A percentile compares a stretch with the other conserved stretches of the same genome.
Evolutionary conservation across 2,329 filamentous ascomycete genomes (phyloP).

Genomic region (Hymenoscyphus albidus): DNA sequence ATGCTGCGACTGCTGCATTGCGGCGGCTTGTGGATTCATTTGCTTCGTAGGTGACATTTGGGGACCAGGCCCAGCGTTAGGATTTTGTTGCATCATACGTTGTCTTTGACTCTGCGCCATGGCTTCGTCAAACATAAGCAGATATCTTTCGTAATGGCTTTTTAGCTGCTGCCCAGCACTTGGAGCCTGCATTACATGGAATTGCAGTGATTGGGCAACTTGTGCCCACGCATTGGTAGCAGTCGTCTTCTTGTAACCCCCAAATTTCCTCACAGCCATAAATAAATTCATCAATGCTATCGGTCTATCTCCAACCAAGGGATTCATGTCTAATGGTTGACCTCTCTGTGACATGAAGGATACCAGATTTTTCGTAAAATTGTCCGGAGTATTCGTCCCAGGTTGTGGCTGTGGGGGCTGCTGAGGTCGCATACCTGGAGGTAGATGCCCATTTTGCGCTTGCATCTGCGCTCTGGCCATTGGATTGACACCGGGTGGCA

Average conservation of each 20-base stretch:
- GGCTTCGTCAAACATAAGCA: constrained; percentile 72
- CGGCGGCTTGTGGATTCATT: constrained; percentile 39
- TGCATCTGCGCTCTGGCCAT: constrained; percentile 47
- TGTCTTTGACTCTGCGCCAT: constrained; percentile 54
- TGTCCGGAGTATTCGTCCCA: constrained; percentile 51
- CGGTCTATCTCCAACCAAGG: constrained; percentile 67
- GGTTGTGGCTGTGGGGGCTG: constrained; percentile 41
- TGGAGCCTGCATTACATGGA: constrained; percentile 60
- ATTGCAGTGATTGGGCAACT: constrained; percentile 62
- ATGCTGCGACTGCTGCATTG: constrained; percentile 52
- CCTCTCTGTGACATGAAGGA: constrained; percentile 74
- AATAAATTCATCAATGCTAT: constrained; percentile 77
- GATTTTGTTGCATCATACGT: constrained; percentile 33
- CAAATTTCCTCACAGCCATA: constrained; percentile 68
- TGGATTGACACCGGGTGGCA: constrained; percentile 38
- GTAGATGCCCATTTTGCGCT: constrained; percentile 50
- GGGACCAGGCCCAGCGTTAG: constrained; percentile 33
- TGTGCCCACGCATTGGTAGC: constrained; percentile 68
- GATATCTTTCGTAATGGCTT: constrained; percentile 69
- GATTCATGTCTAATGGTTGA: constrained; percentile 70
- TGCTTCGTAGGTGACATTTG: constrained; percentile 40
- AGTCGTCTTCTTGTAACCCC: constrained; percentile 72
- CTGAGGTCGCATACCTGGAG: constrained; percentile 51
- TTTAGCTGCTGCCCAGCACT: constrained; percentile 67
- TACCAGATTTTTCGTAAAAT: constrained; percentile 71